Conservation (phyloP, 441 rosid genomes). For the Omphalea diandra region DNA sequence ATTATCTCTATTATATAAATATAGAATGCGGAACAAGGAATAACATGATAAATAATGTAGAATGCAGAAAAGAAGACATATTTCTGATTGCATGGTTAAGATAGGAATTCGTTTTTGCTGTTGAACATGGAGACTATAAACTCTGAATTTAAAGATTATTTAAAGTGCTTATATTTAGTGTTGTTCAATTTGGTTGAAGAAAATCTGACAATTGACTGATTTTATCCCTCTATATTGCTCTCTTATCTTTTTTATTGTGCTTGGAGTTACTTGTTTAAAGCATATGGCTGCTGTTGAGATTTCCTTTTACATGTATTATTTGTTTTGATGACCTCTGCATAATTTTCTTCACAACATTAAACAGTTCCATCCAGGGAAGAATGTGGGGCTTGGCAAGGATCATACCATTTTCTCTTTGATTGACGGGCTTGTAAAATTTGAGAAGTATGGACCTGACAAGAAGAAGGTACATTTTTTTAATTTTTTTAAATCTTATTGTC, state of each 20-base stretch:
- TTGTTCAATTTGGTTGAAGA: neutral
- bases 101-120: neutral
- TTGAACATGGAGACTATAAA: neutral
- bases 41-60: too few species aligned
- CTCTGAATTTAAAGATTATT: neutral
- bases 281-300: neutral
- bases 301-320: neutral
- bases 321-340: neutral
- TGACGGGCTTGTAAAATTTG: slow-evolving; percentile 90
- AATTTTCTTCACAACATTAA: neutral
- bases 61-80: too few species aligned
- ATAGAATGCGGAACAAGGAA: neutral
- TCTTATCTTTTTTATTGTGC: neutral
- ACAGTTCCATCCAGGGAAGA: slow-evolving; percentile 89
- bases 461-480: slow-evolving; percentile 55
- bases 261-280: neutral
- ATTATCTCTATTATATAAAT: too few species aligned
- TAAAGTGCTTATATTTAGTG: neutral
- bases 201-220: neutral
- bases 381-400: slow-evolving; percentile 91
- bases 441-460: slow-evolving; percentile 86
- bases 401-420: slow-evolving; percentile 82
- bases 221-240: neutral
- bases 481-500: neutral
- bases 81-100: neutral